Evolutionary conservation across 2,329 filamentous ascomycete species (phyloP), one percentile per base, ranked within the genome.

Genomic region (Leptographium lundbergii): DNA sequence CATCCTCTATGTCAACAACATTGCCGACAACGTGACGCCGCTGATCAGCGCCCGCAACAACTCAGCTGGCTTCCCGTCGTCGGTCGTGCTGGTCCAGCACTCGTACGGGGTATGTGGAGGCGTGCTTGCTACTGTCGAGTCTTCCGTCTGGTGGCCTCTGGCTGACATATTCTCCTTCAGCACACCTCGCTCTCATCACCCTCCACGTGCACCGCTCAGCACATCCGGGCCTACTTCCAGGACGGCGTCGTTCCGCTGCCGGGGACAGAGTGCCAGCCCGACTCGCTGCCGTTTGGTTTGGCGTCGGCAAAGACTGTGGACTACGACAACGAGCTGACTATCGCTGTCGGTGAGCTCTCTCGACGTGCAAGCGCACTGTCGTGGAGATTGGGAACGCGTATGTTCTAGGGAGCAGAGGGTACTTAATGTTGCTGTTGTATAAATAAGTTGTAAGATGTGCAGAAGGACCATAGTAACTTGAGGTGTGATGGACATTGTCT

Each of bases 21-120:
- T 68, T 6, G 68, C 73, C 7, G 76, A 79, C 59, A 77, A 77
- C 14, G 73, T 77, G 13, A 79, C 77, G 29, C 77, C 77, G 6
- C 62, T 74, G 45, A 56, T 70, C 60, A 71, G 75, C 66, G 67
- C 74, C 5, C 53, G 62, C 6, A 63, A 63, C 57, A 63, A 61
- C 50, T 61, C 59, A 50, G 59, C 58, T 60, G 58, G 39, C 4
- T 63, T 63, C 27, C 51, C 58, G 0, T 72, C 71, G 17, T 78
- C 77, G 0, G 70, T 72, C 0, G 68, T 81, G 6, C 65, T 81
- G 29, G 70, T 74, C 14, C 77, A 79, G 63, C 75, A 80, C 52
- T 74, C 75, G 0, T 80, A 76, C 48, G 79, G 79, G 10, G 53
- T 55, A 32, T 5, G 77, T 78, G 70, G 2, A 6, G n/a, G 29